These are phyloP conservation scores for Colletotrichum melonis DNA, from an alignment of 2,329 filamentous ascomycete genomes.

Conservation along the genomic window DNA sequence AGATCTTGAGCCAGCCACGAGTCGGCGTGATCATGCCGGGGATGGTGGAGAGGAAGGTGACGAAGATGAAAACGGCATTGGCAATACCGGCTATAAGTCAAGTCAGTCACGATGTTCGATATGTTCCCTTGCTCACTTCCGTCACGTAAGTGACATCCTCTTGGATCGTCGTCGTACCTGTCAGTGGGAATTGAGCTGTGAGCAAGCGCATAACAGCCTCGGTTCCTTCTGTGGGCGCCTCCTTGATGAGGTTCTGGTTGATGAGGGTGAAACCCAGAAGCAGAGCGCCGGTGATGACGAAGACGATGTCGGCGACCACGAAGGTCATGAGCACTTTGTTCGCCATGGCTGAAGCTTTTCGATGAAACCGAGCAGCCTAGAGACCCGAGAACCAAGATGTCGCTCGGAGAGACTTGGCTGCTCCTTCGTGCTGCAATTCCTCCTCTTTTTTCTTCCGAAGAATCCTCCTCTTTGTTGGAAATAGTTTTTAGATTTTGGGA, in stretches of 20 bases:
- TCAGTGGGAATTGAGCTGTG: constrained; percentile 65
- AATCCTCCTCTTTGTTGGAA: background rate
- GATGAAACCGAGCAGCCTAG: constrained; percentile 39
- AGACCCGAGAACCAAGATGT: constrained; percentile 31
- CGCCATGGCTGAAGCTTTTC: constrained; percentile 53
- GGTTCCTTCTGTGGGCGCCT: constrained; percentile 55
- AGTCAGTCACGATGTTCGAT: constrained; percentile 17
- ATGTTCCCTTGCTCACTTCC: background rate
- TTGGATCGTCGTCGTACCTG: constrained; percentile 43
- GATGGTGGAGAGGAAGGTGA: constrained; percentile 76
- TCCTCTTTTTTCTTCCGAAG: constrained; percentile 5
- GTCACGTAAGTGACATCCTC: background rate
- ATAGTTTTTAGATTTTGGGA: constrained; percentile 15
- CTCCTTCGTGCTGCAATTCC: constrained; percentile 24
- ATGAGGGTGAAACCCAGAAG: constrained; percentile 67
- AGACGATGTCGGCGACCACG: constrained; percentile 60
- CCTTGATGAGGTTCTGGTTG: constrained; percentile 58
- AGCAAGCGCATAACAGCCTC: constrained; percentile 63
- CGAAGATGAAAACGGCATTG: constrained; percentile 78
- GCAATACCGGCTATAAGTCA: constrained; percentile 70
- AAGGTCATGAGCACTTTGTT: constrained; percentile 66
- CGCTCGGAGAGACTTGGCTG: constrained; percentile 38
- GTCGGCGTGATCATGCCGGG: constrained; percentile 77
- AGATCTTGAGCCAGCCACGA: constrained; percentile 76
- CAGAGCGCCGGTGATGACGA: constrained; percentile 64